Evolutionary conservation across 1,139 yeast genomes (phyloP).

Genomic region (Kurtzmaniella quercitrusa): DNA sequence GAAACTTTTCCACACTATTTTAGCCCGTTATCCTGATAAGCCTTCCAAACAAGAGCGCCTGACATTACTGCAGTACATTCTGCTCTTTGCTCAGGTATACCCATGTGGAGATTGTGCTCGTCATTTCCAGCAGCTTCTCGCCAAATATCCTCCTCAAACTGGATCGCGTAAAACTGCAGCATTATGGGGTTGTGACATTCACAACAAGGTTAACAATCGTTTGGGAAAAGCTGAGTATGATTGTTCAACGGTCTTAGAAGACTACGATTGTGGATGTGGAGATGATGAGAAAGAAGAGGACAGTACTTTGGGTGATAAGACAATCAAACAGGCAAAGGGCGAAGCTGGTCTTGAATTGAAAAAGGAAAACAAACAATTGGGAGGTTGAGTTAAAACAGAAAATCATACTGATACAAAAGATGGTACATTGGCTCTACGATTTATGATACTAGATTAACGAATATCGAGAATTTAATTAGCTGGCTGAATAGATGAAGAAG

Average conservation of each 20-base stretch:
- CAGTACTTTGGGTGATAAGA: constrained; percentile 33
- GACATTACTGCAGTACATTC: constrained; percentile 54
- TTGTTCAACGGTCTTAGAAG: constrained; percentile 78
- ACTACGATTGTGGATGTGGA: constrained; percentile 96
- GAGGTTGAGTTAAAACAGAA: constrained; percentile 21
- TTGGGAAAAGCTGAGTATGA: constrained; percentile 72
- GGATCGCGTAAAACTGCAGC: constrained; percentile 78
- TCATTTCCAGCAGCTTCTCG: constrained; percentile 71
- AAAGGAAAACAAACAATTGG: constrained; percentile 33
- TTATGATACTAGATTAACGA: too few species aligned
- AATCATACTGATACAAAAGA: neutral
- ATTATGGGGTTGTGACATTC: constrained; percentile 95
- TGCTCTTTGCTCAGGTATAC: constrained; percentile 70
- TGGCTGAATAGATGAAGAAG: too few species aligned
- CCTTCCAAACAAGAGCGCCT: constrained; percentile 63
- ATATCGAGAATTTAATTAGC: too few species aligned
- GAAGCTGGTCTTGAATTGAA: constrained; percentile 34
- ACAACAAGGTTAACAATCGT: constrained; percentile 75
- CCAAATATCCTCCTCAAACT: constrained; percentile 81
- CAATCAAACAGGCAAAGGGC: constrained; percentile 32
- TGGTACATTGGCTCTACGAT: too few species aligned
- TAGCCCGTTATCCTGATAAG: constrained; percentile 85
- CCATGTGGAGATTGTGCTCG: constrained; percentile 96
- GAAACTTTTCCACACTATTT: constrained; percentile 80
- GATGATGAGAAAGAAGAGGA: constrained; percentile 53